Conservation (phyloP, 2,329 filamentous ascomycete genomes). For the Ophiocordyceps polyrhachis-furcata region DNA sequence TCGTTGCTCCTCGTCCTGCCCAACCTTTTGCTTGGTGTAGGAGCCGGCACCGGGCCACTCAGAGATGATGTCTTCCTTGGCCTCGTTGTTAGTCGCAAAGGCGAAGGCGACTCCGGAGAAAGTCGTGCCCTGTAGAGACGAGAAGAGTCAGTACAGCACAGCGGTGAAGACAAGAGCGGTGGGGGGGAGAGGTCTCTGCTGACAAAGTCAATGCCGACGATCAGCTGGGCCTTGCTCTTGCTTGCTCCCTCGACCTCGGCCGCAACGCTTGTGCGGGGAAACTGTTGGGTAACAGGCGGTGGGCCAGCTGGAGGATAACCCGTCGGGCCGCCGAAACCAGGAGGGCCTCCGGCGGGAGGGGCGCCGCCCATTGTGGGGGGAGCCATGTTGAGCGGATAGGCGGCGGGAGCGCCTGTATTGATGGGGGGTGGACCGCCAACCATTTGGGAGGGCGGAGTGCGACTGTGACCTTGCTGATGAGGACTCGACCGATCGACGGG, state of each 20-base stretch:
- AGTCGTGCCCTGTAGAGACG: conserved; percentile 56
- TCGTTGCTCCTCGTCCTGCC: background rate
- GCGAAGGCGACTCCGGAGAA: conserved; percentile 96
- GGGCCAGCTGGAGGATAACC: conserved; percentile 27
- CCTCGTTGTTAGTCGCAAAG: conserved; percentile 93
- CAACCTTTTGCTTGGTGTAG: conserved; percentile 94
- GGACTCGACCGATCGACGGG: conserved; percentile 36
- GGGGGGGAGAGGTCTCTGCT: conserved; percentile 13
- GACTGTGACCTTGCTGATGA: conserved; percentile 23
- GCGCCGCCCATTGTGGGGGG: conserved; percentile 13
- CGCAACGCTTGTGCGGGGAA: conserved; percentile 27
- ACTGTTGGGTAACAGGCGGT: conserved; percentile 22
- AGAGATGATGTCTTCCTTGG: conserved; percentile 96
- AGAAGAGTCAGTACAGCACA: background rate
- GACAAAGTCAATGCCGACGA: conserved; percentile 98
- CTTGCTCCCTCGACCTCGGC: conserved; percentile 74
- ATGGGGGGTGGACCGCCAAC: conserved; percentile 47
- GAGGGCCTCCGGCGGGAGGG: conserved; percentile 23
- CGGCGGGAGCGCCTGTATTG: conserved; percentile 42
- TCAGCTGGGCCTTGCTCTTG: conserved; percentile 87
- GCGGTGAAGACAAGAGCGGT: no score
- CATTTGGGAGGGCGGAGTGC: conserved; percentile 41
- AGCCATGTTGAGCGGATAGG: conserved; percentile 39
- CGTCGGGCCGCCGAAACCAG: conserved; percentile 23
- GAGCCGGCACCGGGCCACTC: conserved; percentile 97